phyloP scores from a whole-genome alignment of 2,329 filamentous ascomycete species.

The Ambrosiella beaveri region DNA sequence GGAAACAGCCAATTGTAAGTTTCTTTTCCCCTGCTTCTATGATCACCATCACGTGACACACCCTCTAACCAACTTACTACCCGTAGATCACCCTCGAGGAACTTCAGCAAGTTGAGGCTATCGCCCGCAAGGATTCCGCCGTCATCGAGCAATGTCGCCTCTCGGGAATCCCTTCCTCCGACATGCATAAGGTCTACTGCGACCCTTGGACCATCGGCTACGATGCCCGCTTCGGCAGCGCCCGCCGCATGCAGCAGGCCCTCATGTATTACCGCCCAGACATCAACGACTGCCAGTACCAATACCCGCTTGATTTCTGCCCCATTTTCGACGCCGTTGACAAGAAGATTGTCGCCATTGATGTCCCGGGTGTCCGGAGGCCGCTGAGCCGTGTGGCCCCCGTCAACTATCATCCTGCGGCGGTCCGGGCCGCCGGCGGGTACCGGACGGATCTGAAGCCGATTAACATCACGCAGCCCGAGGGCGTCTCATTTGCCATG shows the following conservation, averaged over 20 bases:
- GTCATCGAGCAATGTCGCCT: slow-evolving; percentile 83
- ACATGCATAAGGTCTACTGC: slow-evolving; percentile 94
- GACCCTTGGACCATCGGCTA: slow-evolving; percentile 95
- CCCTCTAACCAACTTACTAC: slow-evolving; percentile 10
- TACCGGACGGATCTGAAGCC: slow-evolving; percentile 69
- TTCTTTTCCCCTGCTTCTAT: neutral
- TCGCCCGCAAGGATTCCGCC: slow-evolving; percentile 60
- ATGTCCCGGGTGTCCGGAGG: slow-evolving; percentile 60
- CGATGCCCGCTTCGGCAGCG: slow-evolving; percentile 72
- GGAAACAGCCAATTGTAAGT: slow-evolving; percentile 62
- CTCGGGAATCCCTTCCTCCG: slow-evolving; percentile 59
- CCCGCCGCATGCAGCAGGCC: slow-evolving; percentile 69
- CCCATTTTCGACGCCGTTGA: slow-evolving; percentile 77
- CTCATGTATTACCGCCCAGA: slow-evolving; percentile 90
- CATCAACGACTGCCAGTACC: slow-evolving; percentile 75
- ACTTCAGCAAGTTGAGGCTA: slow-evolving; percentile 59
- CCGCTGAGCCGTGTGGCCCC: slow-evolving; percentile 54
- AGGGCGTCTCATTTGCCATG: slow-evolving; percentile 73
- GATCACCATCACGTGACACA: neutral
- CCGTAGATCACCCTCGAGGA: slow-evolving; percentile 76
- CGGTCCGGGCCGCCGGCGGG: slow-evolving; percentile 56
- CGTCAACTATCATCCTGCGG: slow-evolving; percentile 63
- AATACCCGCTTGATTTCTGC: slow-evolving; percentile 82
- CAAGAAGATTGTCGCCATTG: slow-evolving; percentile 63
- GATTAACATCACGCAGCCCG: slow-evolving; percentile 72